These are phyloP conservation scores for Kuraishia borneana DNA, from an alignment of 805 yeast species.

Conservation along the genomic window DNA sequence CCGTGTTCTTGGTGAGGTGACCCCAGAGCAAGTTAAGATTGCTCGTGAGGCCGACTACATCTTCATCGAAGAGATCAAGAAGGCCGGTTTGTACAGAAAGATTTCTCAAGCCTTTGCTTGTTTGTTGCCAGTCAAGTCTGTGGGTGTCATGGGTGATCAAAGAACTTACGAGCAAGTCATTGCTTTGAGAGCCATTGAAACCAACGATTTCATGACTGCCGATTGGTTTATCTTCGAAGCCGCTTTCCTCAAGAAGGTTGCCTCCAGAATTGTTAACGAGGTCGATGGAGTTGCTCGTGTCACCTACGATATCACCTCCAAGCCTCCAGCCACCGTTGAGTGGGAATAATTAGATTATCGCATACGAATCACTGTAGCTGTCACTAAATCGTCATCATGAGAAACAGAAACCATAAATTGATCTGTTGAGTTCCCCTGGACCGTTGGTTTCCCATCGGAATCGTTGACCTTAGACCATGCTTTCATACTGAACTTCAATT, in stretches of 20 bases:
- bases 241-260: conserved; percentile 80
- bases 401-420: conserved; percentile 43
- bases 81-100: conserved; percentile 83
- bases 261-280: conserved; percentile 95
- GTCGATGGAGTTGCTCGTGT: conserved; percentile 99
- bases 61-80: conserved; percentile 90
- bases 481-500: conserved; percentile 39
- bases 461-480: conserved; percentile 44
- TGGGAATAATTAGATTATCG: conserved; percentile 61
- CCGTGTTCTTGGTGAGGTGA: conserved; percentile 95
- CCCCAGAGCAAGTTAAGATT: conserved; percentile 84
- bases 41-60: conserved; percentile 96
- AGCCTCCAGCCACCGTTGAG: conserved; percentile 99
- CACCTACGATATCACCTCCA: conserved; percentile 95
- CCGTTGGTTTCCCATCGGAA: conserved; percentile 28
- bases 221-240: conserved; percentile 97
- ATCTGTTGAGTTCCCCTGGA: conserved; percentile 26
- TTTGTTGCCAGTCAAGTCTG: conserved; percentile 92
- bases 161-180: conserved; percentile 98
- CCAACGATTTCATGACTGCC: conserved; percentile 98
- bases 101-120: conserved; percentile 98
- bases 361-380: conserved; percentile 33
- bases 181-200: conserved; percentile 97
- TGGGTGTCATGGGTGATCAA: conserved; percentile 99
- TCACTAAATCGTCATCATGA: conserved; percentile 53